phyloP scores from a whole-genome alignment of 2,329 filamentous ascomycete genomes.

The Aspergillus fijiensis region DNA sequence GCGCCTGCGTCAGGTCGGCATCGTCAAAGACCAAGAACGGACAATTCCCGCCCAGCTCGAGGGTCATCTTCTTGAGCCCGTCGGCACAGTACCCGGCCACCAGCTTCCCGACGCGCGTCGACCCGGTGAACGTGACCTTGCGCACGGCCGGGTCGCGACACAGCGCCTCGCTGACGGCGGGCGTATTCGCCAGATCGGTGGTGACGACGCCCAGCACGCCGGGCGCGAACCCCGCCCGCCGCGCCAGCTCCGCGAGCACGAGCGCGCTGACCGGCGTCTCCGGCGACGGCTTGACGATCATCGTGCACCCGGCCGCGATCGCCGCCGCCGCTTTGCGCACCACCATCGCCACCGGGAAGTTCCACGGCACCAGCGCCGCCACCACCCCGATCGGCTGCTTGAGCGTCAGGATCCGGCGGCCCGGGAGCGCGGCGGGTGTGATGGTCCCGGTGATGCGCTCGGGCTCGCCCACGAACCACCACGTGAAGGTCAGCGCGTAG shows the following conservation, averaged over 20 bases:
- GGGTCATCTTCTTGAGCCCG: constrained; percentile 63
- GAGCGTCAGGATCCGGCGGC: constrained; percentile 66
- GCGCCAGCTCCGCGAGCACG: constrained; percentile 53
- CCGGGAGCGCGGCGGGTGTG: constrained; percentile 59
- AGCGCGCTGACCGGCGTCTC: constrained; percentile 63
- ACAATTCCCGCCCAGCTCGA: constrained; percentile 65
- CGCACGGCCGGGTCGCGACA: constrained; percentile 58
- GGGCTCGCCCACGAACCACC: constrained; percentile 63
- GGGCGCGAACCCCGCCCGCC: constrained; percentile 57
- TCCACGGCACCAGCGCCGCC: constrained; percentile 70
- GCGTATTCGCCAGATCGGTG: constrained; percentile 46
- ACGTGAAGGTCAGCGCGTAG: constrained; percentile 54
- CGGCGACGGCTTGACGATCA: constrained; percentile 71
- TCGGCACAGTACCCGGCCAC: constrained; percentile 60
- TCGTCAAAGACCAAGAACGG: constrained; percentile 66
- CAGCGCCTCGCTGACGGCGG: constrained; percentile 49
- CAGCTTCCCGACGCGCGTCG: constrained; percentile 62
- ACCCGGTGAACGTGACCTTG: constrained; percentile 62
- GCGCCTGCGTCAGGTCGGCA: constrained; percentile 55
- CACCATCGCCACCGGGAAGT: constrained; percentile 68
- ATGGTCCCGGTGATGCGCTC: constrained; percentile 63
- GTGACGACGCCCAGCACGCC: constrained; percentile 63
- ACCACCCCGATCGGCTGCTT: constrained; percentile 73
- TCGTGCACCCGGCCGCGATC: constrained; percentile 69
- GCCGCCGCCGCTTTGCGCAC: constrained; percentile 67